These are phyloP conservation scores for Pyrenula aspistea DNA, from an alignment of 495 filamentous ascomycete species.

Conservation along the genomic window DNA sequence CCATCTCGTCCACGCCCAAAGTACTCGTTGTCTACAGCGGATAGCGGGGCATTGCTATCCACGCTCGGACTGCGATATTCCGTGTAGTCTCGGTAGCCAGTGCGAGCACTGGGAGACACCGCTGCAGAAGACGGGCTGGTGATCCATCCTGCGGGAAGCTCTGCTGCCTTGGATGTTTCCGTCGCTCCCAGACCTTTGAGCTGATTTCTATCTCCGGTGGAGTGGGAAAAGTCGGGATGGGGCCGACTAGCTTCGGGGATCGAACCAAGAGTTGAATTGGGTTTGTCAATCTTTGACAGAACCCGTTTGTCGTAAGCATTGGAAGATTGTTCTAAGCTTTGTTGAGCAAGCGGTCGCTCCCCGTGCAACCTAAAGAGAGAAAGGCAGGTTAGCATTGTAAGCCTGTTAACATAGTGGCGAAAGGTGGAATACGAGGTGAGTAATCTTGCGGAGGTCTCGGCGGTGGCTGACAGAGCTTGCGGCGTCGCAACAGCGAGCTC, in stretches of 20 bases:
- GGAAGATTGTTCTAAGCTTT: constrained; percentile 45
- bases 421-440: constrained; percentile 1
- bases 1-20: constrained; percentile 20
- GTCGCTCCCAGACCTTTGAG: neutral
- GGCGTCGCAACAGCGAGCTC: no score
- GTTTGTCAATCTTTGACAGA: constrained; percentile 61
- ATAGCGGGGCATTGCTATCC: constrained; percentile 34
- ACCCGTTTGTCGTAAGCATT: constrained; percentile 71
- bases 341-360: constrained; percentile 43
- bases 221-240: constrained; percentile 33
- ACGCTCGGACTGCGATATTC: constrained; percentile 39
- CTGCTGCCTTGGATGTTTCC: constrained; percentile 7
- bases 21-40: constrained; percentile 28
- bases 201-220: constrained; percentile 6
- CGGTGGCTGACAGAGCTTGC: neutral
- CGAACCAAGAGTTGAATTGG: constrained; percentile 40
- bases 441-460: neutral
- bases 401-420: constrained; percentile 11
- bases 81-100: constrained; percentile 27
- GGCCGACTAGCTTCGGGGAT: constrained; percentile 35
- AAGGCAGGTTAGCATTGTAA: constrained; percentile 13
- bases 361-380: constrained; percentile 39
- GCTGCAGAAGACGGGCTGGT: constrained; percentile 31
- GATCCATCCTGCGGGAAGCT: constrained; percentile 7
- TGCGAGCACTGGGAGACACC: constrained; percentile 31